Base-by-base conservation (phyloP, 1,284 basidiomycete genomes). In the Malassezia vespertilionis region DNA sequence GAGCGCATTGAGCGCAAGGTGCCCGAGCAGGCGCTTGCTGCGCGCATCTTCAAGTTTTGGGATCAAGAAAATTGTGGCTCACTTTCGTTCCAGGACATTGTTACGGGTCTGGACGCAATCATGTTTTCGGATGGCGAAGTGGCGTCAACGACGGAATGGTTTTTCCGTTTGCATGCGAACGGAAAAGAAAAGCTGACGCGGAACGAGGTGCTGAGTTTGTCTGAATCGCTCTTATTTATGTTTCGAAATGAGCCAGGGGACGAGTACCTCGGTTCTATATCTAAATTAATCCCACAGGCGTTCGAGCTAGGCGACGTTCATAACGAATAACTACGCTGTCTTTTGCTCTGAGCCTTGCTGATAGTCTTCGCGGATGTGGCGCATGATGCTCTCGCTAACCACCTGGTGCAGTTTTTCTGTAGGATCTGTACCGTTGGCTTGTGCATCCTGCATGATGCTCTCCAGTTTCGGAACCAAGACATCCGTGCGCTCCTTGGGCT, bases 101-200 rank as follows among this genome's bases (percentile, higher is more conserved):
- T 97, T 6, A 78, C 77, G 30, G 93, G 91, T 1, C 75, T 97
- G 34, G 83, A 93, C 62, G 82, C 82, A 11, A 84, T 95, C 46
- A 86, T 96, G 80, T 86, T 87, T 72, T 53, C 59, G 15, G 50
- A 57, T 21, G 63, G 61, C 27, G 93, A 93, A 69, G 75, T 97
- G 53, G 93, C 96, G 87, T 86, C 89, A 53, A 91, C 86, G 62
- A 95, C 96, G 61, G 86, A 93, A 71, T 96, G 91, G 89, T 91
- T 97, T 74, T 96, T 97, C 74, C 84, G 85, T 57, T 72, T 97
- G 40, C 67, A 70, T 31, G 90, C 90, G 72, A 84, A 96, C 71
- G 88, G 86, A 57, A 89, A 96, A 64, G 88, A 88, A 0, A 89
- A 77, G 66, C 74, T 97, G 53, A 91, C 89, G 2, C 95, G 91